Percentiles rank a stretch among this genome's conserved stretches.
phyloP scores from a whole-genome alignment of 768 basidiomycete genomes.

The Pleurotus giganteus region DNA sequence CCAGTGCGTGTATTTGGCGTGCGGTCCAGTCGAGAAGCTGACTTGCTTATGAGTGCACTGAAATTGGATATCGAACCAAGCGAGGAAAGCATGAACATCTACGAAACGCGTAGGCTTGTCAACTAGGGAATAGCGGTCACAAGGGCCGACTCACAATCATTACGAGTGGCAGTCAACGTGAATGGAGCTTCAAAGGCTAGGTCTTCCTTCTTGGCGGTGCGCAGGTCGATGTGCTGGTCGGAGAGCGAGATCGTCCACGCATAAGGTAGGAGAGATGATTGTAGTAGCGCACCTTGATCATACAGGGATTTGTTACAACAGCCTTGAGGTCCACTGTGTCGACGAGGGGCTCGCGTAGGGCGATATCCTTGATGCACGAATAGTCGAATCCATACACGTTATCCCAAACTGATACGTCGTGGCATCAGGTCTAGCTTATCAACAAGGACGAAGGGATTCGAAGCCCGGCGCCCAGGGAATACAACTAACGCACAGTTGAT shows the following conservation, averaged over 20 bases:
- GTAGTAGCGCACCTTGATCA: slow-evolving; percentile 65
- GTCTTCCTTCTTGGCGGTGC: slow-evolving; percentile 93
- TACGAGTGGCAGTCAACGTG: slow-evolving; percentile 75
- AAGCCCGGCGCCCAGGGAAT: background rate
- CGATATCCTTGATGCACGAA: slow-evolving; percentile 99
- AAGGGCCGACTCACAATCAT: slow-evolving; percentile 72
- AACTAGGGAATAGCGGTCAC: slow-evolving; percentile 5
- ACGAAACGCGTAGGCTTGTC: slow-evolving; percentile 5
- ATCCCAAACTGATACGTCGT: slow-evolving; percentile 84
- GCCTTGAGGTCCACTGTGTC: slow-evolving; percentile 98
- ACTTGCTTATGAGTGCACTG: slow-evolving; percentile 95
- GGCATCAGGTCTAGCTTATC: slow-evolving; percentile 5
- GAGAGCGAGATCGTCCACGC: no score
- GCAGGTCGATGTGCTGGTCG: slow-evolving; percentile 79
- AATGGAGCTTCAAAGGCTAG: slow-evolving; percentile 84
- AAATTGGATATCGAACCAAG: slow-evolving; percentile 98
- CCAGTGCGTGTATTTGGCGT: slow-evolving; percentile 96
- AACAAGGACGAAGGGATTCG: background rate
- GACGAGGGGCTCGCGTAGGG: slow-evolving; percentile 91
- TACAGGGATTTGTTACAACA: slow-evolving; percentile 89
- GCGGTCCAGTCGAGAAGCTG: slow-evolving; percentile 95
- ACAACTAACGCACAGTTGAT: slow-evolving; percentile 81
- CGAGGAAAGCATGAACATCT: slow-evolving; percentile 98
- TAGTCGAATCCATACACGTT: slow-evolving; percentile 99
- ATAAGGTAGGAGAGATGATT: background rate